Base-by-base conservation (phyloP, 352 stramenopile genomes). In the Globisporangium iwayamae region DNA sequence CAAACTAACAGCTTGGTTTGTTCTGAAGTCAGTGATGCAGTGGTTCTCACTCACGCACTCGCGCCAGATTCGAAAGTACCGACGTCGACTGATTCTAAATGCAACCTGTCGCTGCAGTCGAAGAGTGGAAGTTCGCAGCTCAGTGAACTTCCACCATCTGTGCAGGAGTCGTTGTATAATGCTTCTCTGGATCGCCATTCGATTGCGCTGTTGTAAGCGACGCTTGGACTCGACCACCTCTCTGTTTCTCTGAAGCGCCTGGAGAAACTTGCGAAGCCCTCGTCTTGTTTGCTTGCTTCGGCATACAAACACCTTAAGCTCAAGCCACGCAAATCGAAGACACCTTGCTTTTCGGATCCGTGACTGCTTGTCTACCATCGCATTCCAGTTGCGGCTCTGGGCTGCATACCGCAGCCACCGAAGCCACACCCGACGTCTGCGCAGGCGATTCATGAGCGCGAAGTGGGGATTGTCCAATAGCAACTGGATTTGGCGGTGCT, bases 351-450 rank as follows among this genome's bases (percentile, higher is more conserved):
- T 38, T 18, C 28, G 55, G 5, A 55, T 32, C 52, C 43, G 18
- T 1, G 18, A 11, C n/a, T 41, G 56, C 25, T 36, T 39, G 4
- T n/a, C 20, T 18, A 47, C 16, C 1, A 69, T n/a, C 2, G 8
- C 16, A 18, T 36, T 45, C 20, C n/a, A 25, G 18, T 48, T 13
- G 1, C 22, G 2, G 3, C 43, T 43, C 16, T 28, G 48, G 13
- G 32, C 1, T 14, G 51, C 32, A 5, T 76, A 80, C 14, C 39
- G 30, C 13, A 48, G 20, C 74, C 72, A 83, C 14, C 70, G 67
- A 4, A 52, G 32, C 74, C 72, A 83, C 51, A 73, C 50, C 32
- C 67, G 67, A 28, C 63, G 57, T 34, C 64, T 64, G n/a, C 56
- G 66, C 30, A 80, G 62, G 22, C 51, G 55, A 43, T 55, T 69